Conservation (phyloP, 805 yeast species). For the Yamadazyma laniorum region DNA sequence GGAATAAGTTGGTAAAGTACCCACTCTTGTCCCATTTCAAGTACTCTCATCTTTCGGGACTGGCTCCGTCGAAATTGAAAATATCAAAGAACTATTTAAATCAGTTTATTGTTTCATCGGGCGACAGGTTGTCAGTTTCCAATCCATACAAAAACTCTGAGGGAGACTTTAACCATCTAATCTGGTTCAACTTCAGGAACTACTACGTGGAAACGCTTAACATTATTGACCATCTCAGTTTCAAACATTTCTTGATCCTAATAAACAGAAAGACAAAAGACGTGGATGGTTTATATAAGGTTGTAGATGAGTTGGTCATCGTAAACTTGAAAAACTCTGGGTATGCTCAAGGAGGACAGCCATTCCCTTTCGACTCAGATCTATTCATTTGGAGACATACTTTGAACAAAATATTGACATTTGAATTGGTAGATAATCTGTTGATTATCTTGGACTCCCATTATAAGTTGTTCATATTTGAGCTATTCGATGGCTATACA, state of each 20-base stretch:
- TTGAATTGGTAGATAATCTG: constrained; percentile 10
- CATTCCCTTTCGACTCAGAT: constrained; percentile 37
- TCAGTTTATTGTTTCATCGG: constrained; percentile 30
- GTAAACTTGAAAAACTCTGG: constrained; percentile 30
- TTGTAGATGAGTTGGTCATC: constrained; percentile 37
- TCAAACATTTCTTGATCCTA: constrained; percentile 31
- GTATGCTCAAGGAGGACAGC: constrained; percentile 34
- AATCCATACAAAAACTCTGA: constrained; percentile 25
- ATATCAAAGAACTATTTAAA: constrained; percentile 20
- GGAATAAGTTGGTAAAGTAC: constrained; percentile 21
- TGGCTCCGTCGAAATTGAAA: constrained; percentile 11
- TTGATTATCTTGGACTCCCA: constrained; percentile 11
- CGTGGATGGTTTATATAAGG: constrained; percentile 14
- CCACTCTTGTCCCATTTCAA: constrained; percentile 34
- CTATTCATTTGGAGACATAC: constrained; percentile 34
- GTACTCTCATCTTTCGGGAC: constrained; percentile 11
- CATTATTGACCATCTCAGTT: constrained; percentile 36
- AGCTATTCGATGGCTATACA: constrained; percentile 10
- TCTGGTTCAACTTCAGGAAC: constrained; percentile 41
- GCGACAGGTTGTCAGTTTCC: constrained; percentile 27
- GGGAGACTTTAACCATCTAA: constrained; percentile 28
- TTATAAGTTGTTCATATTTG: constrained; percentile 10
- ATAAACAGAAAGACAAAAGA: constrained; percentile 27
- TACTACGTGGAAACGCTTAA: constrained; percentile 32
- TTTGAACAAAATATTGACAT: constrained; percentile 3